phyloP scores from a whole-genome alignment of 2,329 filamentous ascomycete species.

The Pseudocercospora musae region DNA sequence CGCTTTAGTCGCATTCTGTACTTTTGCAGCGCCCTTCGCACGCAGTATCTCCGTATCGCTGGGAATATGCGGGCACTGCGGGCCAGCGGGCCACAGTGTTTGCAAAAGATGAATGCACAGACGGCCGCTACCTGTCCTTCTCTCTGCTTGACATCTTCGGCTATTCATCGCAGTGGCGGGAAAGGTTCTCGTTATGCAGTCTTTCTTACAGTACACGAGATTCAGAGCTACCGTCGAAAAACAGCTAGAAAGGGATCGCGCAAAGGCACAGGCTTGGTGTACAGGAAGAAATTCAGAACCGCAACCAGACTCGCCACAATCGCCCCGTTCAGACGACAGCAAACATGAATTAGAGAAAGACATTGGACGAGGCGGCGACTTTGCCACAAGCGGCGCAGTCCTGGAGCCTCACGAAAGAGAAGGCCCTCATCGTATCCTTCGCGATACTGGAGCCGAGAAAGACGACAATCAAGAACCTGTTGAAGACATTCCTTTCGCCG shows the following conservation, averaged over 20 bases:
- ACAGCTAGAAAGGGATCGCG: conserved; percentile 28
- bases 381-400: not conserved
- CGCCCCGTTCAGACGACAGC: conserved; percentile 20
- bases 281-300: not conserved
- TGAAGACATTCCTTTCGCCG: conserved; percentile 12
- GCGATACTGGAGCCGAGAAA: conserved; percentile 9
- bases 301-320: conserved; percentile 8
- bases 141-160: not conserved
- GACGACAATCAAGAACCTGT: conserved; percentile 10
- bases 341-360: conserved; percentile 26
- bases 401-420: not conserved
- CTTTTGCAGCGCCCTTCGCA: not conserved
- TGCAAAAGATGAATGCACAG: not conserved
- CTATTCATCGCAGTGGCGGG: too few relatives aligned
- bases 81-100: not conserved
- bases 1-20: not conserved
- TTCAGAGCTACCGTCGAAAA: conserved; percentile 24
- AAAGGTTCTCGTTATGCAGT: conserved; percentile 18
- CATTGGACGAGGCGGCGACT: conserved; percentile 14
- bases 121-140: not conserved
- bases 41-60: not conserved
- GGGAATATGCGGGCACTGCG: not conserved
- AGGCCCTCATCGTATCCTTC: not conserved
- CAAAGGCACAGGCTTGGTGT: conserved; percentile 12
- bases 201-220: conserved; percentile 26